Evolutionary conservation across 2,329 filamentous ascomycete species (phyloP).

Genomic region (Penicillium janthinellum): DNA sequence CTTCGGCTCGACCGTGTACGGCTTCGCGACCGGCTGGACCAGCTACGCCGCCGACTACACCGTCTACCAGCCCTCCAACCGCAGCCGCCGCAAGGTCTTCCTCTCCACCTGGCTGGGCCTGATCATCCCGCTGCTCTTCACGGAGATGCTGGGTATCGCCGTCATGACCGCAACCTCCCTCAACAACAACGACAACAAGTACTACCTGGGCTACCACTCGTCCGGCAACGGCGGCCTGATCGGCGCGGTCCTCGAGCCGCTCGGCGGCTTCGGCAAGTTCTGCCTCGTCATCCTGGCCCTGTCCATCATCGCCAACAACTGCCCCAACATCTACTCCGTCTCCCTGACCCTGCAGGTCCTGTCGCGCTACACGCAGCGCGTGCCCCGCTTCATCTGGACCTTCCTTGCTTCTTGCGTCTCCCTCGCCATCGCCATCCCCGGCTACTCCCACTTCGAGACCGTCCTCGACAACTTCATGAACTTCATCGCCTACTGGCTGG

Average conservation of each 20-base stretch:
- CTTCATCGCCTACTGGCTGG: slow-evolving; percentile 70
- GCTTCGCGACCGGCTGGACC: slow-evolving; percentile 73
- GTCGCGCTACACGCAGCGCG: slow-evolving; percentile 57
- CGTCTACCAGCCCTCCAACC: slow-evolving; percentile 70
- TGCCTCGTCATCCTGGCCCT: slow-evolving; percentile 68
- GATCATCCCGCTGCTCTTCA: slow-evolving; percentile 71
- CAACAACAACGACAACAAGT: slow-evolving; percentile 58
- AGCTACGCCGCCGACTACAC: slow-evolving; percentile 77
- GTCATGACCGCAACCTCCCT: slow-evolving; percentile 64
- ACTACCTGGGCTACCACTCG: slow-evolving; percentile 55
- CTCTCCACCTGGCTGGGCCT: slow-evolving; percentile 69
- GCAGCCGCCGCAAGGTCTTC: slow-evolving; percentile 66
- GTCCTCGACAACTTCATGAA: slow-evolving; percentile 72
- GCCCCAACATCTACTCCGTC: slow-evolving; percentile 72
- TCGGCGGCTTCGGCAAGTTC: slow-evolving; percentile 72
- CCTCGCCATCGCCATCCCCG: slow-evolving; percentile 70
- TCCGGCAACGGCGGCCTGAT: slow-evolving; percentile 69
- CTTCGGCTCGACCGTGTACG: slow-evolving; percentile 67
- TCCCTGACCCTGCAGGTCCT: slow-evolving; percentile 69
- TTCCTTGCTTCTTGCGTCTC: slow-evolving; percentile 63
- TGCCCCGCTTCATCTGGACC: slow-evolving; percentile 71
- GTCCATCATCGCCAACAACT: slow-evolving; percentile 70
- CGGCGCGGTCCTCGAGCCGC: slow-evolving; percentile 62
- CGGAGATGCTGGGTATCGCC: slow-evolving; percentile 71
- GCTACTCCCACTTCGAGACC: slow-evolving; percentile 65